Conservation (phyloP, 2,329 filamentous ascomycete species). For the Phyllosticta capitalensis region DNA sequence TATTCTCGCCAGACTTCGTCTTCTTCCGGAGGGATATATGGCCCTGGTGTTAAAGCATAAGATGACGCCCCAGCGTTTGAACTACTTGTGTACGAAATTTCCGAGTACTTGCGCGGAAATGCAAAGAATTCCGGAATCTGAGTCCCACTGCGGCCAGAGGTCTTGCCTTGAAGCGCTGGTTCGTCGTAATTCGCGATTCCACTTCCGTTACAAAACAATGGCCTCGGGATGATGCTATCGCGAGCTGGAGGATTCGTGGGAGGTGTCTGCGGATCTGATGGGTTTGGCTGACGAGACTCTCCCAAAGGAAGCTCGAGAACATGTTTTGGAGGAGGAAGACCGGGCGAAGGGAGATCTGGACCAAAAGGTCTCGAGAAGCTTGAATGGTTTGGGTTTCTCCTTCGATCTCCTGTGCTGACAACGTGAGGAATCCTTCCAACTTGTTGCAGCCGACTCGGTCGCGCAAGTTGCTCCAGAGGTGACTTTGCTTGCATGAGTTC, state of each 20-base stretch:
- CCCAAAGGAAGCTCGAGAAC: not conserved
- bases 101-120: conserved; percentile 66
- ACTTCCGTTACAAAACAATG: not conserved
- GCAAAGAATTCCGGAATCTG: conserved; percentile 54
- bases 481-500: not conserved
- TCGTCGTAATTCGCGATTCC: not conserved
- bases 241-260: not conserved
- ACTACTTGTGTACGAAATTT: conserved; percentile 55
- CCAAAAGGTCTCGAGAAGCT: conserved; percentile 80
- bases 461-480: conserved; percentile 12
- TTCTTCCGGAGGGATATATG: conserved; percentile 55
- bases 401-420: conserved; percentile 53
- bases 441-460: conserved; percentile 61
- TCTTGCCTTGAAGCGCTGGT: not conserved
- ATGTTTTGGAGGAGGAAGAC: conserved; percentile 3
- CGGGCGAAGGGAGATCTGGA: conserved; percentile 34
- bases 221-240: not conserved
- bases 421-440: conserved; percentile 82
- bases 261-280: not conserved
- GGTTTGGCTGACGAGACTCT: conserved; percentile 16
- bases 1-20: conserved; percentile 96
- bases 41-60: conserved; percentile 54
- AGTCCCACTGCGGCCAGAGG: not conserved
- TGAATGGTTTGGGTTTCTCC: conserved; percentile 58
- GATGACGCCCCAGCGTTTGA: conserved; percentile 48